Evolutionary conservation across 352 stramenopile species (phyloP), one percentile per base, ranked within the genome.

Genomic region (Ophiocytium majus): DNA sequence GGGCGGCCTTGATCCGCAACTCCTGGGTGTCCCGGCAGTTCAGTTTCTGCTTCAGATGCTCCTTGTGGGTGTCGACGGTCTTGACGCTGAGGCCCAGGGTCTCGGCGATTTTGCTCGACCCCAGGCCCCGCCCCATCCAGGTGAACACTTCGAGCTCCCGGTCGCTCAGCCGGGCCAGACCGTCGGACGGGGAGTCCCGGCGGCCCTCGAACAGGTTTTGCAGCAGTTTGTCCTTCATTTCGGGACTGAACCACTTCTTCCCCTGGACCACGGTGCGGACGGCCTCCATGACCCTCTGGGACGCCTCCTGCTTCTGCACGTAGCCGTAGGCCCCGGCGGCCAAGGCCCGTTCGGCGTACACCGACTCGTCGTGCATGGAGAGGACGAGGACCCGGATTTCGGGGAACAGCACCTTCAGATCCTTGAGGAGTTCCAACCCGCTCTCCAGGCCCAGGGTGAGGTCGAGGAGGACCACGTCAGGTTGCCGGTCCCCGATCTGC

Each of bases 171-270:
- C n/a, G n/a, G n/a, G n/a, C n/a, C n/a, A n/a, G n/a, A n/a, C n/a
- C n/a, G n/a, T n/a, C n/a, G n/a, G n/a, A n/a, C n/a, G n/a, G n/a
- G n/a, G n/a, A n/a, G n/a, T n/a, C n/a, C n/a, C n/a, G n/a, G n/a
- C n/a, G n/a, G n/a, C n/a, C n/a, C n/a, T n/a, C n/a, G n/a, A n/a
- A n/a, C n/a, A n/a, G n/a, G n/a, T n/a, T n/a, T n/a, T n/a, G n/a
- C n/a, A n/a, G n/a, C n/a, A n/a, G n/a, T n/a, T n/a, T n/a, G n/a
- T 71, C 57, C 57, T 23, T 71, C 57, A 71, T 71, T 28, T 71
- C 57, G 19, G 57, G 57, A 71, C 28, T 71, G 57, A 71, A 28
- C 23, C 28, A 71, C 23, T 23, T 71, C 57, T 71, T 71, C 57
- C 57, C 57, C 57, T 71, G 19, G 19, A 71, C 19, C 19, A 71